Evolutionary conservation across 345 rosid species (phyloP).

Genomic region (Citrus australasica): DNA sequence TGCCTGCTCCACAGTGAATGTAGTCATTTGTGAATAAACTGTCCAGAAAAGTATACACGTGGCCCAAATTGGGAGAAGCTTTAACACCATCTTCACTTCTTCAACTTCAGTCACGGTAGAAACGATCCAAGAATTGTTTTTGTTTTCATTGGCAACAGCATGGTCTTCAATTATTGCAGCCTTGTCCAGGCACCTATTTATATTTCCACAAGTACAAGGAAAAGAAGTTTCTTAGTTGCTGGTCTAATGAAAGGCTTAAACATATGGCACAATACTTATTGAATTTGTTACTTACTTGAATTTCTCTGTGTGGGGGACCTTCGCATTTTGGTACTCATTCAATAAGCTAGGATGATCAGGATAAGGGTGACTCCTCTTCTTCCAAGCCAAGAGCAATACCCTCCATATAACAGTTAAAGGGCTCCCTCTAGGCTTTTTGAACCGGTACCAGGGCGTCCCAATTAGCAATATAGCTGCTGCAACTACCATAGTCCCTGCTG

Average conservation of each 20-base stretch:
- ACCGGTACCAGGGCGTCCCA: conserved; percentile 68
- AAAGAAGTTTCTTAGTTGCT: background rate
- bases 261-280: background rate
- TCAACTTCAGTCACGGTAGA: conserved; percentile 78
- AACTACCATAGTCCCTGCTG: conserved; percentile 75
- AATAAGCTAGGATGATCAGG: conserved; percentile 58
- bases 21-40: conserved; percentile 88
- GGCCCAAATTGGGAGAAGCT: conserved; percentile 83
- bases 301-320: conserved; percentile 52
- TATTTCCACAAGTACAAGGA: background rate
- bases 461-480: conserved; percentile 53
- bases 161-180: conserved; percentile 53
- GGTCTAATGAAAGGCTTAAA: background rate
- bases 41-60: conserved; percentile 94
- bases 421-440: conserved; percentile 75
- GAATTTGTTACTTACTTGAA: conserved; percentile 38
- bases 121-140: conserved; percentile 53
- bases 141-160: conserved; percentile 21
- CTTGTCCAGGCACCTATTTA: conserved; percentile 68
- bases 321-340: conserved; percentile 53
- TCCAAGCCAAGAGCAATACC: conserved; percentile 71
- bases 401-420: conserved; percentile 83
- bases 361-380: conserved; percentile 49
- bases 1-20: conserved; percentile 86
- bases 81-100: conserved; percentile 77